Evolutionary conservation across 257 asterid species (phyloP).

Genomic region (Forsythia suspensa): DNA sequence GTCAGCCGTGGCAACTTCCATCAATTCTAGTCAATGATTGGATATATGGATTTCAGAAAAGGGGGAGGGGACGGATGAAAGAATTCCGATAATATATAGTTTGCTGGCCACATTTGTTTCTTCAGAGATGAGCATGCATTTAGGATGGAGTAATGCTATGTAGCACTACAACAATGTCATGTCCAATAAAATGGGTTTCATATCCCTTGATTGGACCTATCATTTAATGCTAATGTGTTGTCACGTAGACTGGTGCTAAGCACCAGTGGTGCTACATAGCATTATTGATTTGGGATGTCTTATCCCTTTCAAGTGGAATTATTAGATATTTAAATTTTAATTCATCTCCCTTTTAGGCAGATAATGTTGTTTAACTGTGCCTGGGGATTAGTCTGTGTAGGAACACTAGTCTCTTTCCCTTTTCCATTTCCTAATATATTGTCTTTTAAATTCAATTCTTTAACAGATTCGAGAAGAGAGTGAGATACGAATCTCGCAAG

Average conservation of each 20-base stretch:
- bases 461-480: constrained; percentile 84
- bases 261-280: too few relatives aligned
- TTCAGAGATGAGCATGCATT: background rate
- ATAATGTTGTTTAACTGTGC: background rate
- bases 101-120: background rate
- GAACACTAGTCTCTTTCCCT: background rate
- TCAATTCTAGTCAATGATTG: background rate
- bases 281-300: background rate
- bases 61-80: background rate
- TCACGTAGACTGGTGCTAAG: too few relatives aligned
- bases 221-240: too few relatives aligned
- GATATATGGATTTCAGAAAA: too few relatives aligned
- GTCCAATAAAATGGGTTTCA: too few relatives aligned
- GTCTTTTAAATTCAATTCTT: constrained; percentile 4
- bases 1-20: too few relatives aligned
- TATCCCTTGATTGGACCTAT: too few relatives aligned
- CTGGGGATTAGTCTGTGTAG: too few relatives aligned
- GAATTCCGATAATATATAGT: too few relatives aligned
- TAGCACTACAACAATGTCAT: too few relatives aligned
- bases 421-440: background rate
- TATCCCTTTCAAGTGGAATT: background rate
- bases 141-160: background rate
- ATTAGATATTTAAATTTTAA: background rate
- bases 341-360: background rate
- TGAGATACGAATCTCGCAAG: constrained; percentile 90